These are phyloP conservation scores for Platismatia glauca DNA, from an alignment of 495 filamentous ascomycete genomes.

Conservation along the genomic window DNA sequence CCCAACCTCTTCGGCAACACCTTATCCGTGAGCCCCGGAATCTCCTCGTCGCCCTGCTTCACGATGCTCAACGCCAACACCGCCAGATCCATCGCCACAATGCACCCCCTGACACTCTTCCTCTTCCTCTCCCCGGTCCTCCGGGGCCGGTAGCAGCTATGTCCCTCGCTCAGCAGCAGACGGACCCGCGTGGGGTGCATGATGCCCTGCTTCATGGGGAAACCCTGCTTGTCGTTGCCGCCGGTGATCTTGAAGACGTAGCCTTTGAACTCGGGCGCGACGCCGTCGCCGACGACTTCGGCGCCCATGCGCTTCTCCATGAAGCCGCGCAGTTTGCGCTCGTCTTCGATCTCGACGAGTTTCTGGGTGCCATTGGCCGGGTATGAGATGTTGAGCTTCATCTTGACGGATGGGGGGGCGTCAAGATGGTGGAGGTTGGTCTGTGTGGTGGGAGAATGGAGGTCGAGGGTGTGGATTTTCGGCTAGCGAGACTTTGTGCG, in stretches of 20 bases:
- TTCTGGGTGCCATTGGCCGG: constrained; percentile 99
- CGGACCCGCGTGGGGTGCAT: constrained; percentile 97
- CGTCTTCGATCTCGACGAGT: constrained; percentile 97
- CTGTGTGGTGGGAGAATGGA: neutral
- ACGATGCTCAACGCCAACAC: constrained; percentile 89
- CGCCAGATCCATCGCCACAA: constrained; percentile 87
- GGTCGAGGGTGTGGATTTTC: constrained; percentile 10
- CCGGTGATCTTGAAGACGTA: constrained; percentile 98
- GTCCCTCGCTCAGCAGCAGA: constrained; percentile 83
- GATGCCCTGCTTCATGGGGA: constrained; percentile 99
- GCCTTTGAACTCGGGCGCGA: constrained; percentile 98
- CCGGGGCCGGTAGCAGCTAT: constrained; percentile 96
- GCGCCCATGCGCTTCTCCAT: constrained; percentile 94
- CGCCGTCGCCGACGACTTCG: constrained; percentile 86
- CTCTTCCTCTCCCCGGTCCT: constrained; percentile 97
- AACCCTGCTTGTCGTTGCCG: constrained; percentile 99
- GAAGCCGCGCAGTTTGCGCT: constrained; percentile 81
- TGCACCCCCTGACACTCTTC: constrained; percentile 96
- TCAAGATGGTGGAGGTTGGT: constrained; percentile 27
- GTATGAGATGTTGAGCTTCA: constrained; percentile 97
- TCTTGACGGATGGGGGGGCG: constrained; percentile 40
- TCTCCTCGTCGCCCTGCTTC: constrained; percentile 90
- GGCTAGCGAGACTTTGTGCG: constrained; percentile 12
- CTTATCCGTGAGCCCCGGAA: constrained; percentile 92
- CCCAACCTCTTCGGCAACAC: constrained; percentile 97